Evolutionary conservation across 78 protist genomes (phyloP).

Genomic region (Dictyostelium firmibasis): DNA sequence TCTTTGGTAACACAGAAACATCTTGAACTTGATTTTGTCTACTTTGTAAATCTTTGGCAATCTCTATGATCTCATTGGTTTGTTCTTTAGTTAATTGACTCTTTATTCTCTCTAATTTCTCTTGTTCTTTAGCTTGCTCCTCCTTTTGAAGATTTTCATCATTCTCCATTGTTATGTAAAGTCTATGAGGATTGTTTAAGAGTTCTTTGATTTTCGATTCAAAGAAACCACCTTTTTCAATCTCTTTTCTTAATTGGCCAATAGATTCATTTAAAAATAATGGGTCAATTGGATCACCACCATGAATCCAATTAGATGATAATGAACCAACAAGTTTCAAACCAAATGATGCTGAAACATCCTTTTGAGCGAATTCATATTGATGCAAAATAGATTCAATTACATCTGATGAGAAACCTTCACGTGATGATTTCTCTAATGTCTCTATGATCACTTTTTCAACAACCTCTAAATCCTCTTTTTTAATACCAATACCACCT

Average conservation of each 20-base stretch:
- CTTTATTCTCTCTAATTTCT: not conserved
- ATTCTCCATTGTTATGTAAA: conserved; percentile 9
- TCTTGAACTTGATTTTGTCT: conserved; percentile 67
- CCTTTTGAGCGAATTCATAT: conserved; percentile 73
- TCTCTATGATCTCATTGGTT: not conserved
- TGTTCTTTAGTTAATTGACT: not conserved
- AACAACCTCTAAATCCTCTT: conserved; percentile 60
- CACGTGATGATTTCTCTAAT: not conserved
- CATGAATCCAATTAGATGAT: conserved; percentile 62
- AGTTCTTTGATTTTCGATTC: conserved; percentile 21
- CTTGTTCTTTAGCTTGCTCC: conserved; percentile 16
- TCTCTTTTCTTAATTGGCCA: conserved; percentile 6
- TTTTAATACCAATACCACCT: conserved; percentile 63
- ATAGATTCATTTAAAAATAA: conserved; percentile 28
- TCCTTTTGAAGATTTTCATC: conserved; percentile 8
- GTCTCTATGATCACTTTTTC: conserved; percentile 26
- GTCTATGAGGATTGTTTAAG: conserved; percentile 31
- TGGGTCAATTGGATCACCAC: conserved; percentile 46
- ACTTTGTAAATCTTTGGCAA: conserved; percentile 23
- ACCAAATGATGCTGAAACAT: conserved; percentile 63
- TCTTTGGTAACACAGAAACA: conserved; percentile 27
- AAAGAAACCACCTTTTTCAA: conserved; percentile 41
- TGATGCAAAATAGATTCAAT: conserved; percentile 77
- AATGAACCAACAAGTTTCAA: conserved; percentile 46
- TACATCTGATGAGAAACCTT: conserved; percentile 35